A percentile compares a stretch with the other conserved stretches of the same genome.
phyloP scores from a whole-genome alignment of 345 rosid species.

The Excoecaria cochinchinensis region DNA sequence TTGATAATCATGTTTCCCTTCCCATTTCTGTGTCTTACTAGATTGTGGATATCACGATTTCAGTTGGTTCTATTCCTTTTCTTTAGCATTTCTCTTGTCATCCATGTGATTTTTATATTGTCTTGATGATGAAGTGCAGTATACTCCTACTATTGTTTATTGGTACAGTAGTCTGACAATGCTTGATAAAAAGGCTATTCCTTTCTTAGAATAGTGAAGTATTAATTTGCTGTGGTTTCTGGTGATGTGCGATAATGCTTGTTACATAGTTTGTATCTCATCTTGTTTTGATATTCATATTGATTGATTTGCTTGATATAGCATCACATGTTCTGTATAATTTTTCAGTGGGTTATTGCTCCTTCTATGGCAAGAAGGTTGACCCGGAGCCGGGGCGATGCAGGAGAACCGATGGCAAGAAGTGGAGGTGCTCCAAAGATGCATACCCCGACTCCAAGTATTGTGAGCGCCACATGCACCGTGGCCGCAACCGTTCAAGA shows the following conservation, averaged over 20 bases:
- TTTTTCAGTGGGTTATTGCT: constrained; percentile 51
- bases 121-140: constrained; percentile 22
- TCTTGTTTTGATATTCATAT: constrained; percentile 1
- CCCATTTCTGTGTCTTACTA: constrained; percentile 3
- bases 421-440: constrained; percentile 46
- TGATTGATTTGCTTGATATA: constrained; percentile 4
- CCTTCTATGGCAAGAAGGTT: constrained; percentile 48
- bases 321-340: constrained; percentile 12
- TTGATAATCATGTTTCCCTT: not conserved
- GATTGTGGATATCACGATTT: constrained; percentile 15
- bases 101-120: constrained; percentile 26
- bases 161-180: constrained; percentile 10
- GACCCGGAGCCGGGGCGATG: constrained; percentile 36
- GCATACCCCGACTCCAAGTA: constrained; percentile 70
- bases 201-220: not conserved
- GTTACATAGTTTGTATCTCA: not conserved
- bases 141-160: constrained; percentile 12
- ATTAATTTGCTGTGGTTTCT: not conserved
- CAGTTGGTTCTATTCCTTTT: constrained; percentile 24
- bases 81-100: constrained; percentile 16
- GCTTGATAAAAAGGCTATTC: not conserved
- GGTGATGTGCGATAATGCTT: constrained; percentile 10
- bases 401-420: constrained; percentile 40
- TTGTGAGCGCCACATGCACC: constrained; percentile 99
- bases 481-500: constrained; percentile 99